Percentiles rank a stretch among this genome's conserved stretches.
These are phyloP conservation scores for Thelephora aurantiotincta DNA, from an alignment of 768 basidiomycete species.

Conservation along the genomic window DNA sequence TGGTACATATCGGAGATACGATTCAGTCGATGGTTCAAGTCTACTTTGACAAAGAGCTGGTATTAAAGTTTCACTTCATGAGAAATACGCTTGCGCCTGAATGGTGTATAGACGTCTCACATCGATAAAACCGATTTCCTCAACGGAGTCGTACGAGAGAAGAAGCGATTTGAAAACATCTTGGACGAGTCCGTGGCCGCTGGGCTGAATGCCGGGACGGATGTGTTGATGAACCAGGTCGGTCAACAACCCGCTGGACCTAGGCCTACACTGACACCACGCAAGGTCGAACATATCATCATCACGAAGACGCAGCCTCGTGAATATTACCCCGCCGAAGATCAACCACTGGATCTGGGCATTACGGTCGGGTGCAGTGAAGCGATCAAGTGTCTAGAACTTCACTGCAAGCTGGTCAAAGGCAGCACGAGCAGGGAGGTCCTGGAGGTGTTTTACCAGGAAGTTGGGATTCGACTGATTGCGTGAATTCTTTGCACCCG, in stretches of 20 bases:
- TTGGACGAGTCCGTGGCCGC: conserved; percentile 90
- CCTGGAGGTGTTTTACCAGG: conserved; percentile 94
- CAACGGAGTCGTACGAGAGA: conserved; percentile 86
- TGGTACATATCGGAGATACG: conserved; percentile 94
- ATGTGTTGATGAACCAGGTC: conserved; percentile 91
- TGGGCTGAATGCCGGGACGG: conserved; percentile 90
- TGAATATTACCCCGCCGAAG: conserved; percentile 85
- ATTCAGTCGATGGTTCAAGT: conserved; percentile 97
- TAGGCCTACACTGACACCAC: conserved; percentile 1
- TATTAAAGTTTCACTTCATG: conserved; percentile 19
- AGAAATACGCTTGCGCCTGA: conserved; percentile 1
- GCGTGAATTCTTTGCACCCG: conserved; percentile 9
- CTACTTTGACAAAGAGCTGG: conserved; percentile 94
- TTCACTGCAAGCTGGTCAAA: conserved; percentile 81
- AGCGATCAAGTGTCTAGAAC: conserved; percentile 77
- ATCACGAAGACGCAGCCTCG: conserved; percentile 66
- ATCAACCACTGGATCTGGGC: conserved; percentile 62
- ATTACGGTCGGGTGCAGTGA: conserved; percentile 84
- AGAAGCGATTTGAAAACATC: conserved; percentile 88
- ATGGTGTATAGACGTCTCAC: conserved; percentile 45
- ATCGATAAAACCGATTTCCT: conserved; percentile 92
- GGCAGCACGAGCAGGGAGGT: conserved; percentile 95
- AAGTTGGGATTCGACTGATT: conserved; percentile 71
- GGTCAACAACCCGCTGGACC: conserved; percentile 5
- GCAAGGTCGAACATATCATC: conserved; percentile 87